Evolutionary conservation across 805 yeast species (phyloP).

Genomic region (Yamadazyma kitorensis): DNA sequence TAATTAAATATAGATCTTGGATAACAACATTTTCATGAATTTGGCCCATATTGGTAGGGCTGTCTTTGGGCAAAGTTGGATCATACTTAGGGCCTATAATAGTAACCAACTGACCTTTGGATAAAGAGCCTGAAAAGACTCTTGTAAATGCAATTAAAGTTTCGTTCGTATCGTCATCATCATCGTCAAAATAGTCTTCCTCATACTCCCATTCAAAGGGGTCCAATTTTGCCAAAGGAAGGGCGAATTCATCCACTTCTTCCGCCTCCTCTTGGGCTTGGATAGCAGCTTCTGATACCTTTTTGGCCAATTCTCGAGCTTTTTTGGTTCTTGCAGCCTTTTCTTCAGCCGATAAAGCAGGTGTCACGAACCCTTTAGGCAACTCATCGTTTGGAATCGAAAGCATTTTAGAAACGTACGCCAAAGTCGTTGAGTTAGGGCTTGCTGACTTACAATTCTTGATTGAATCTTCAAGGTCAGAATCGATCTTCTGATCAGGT

Average conservation of each 20-base stretch:
- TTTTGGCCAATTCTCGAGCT: constrained; percentile 66
- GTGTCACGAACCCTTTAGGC: constrained; percentile 49
- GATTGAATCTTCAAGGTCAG: constrained; percentile 54
- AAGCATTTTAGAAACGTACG: constrained; percentile 85
- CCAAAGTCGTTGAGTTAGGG: constrained; percentile 46
- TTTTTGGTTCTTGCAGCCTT: constrained; percentile 57
- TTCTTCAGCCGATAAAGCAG: constrained; percentile 49
- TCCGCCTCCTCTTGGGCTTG: constrained; percentile 20
- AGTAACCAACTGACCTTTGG: constrained; percentile 69
- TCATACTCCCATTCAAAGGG: constrained; percentile 47
- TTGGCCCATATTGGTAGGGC: constrained; percentile 44
- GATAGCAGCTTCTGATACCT: constrained; percentile 55
- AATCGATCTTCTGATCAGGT: constrained; percentile 44
- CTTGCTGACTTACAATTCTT: constrained; percentile 63
- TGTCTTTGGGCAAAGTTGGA: constrained; percentile 45
- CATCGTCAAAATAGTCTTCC: constrained; percentile 46
- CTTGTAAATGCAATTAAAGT: constrained; percentile 85
- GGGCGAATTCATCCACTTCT: constrained; percentile 24
- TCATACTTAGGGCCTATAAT: constrained; percentile 87
- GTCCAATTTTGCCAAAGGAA: constrained; percentile 27
- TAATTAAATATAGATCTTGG: constrained; percentile 70
- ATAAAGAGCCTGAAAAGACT: constrained; percentile 79
- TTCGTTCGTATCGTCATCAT: constrained; percentile 53
- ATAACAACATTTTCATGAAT: constrained; percentile 57
- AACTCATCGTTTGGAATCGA: constrained; percentile 81